phyloP scores from a whole-genome alignment of 2,329 filamentous ascomycete genomes.

The Teratosphaeria destructans region DNA sequence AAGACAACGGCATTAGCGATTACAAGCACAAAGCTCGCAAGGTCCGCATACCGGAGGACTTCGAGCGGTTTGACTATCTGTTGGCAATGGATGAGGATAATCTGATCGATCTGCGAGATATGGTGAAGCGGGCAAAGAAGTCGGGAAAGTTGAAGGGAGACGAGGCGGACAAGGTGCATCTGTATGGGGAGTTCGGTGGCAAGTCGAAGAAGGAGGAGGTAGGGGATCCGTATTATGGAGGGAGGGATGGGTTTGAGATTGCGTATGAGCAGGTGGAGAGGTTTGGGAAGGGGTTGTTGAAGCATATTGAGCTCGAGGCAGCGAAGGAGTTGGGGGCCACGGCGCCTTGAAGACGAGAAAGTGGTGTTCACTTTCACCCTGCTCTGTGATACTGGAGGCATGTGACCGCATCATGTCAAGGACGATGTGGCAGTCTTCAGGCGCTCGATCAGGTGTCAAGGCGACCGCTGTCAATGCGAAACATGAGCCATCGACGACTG shows the following conservation, averaged over 20 bases:
- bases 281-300: slow-evolving; percentile 68
- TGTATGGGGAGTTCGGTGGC: slow-evolving; percentile 76
- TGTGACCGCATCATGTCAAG: too few relatives aligned
- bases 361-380: too few relatives aligned
- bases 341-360: neutral
- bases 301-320: slow-evolving; percentile 41
- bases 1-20: slow-evolving; percentile 54
- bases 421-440: too few relatives aligned
- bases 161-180: slow-evolving; percentile 31
- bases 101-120: slow-evolving; percentile 55
- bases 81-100: slow-evolving; percentile 90
- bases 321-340: slow-evolving; percentile 2
- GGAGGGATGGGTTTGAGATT: slow-evolving; percentile 63
- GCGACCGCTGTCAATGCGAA: too few relatives aligned
- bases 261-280: slow-evolving; percentile 76
- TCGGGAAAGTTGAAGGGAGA: slow-evolving; percentile 28
- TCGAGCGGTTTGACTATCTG: slow-evolving; percentile 80
- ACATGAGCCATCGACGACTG: too few relatives aligned
- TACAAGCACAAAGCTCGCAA: slow-evolving; percentile 71
- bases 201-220: slow-evolving; percentile 54
- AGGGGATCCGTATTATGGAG: slow-evolving; percentile 89
- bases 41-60: slow-evolving; percentile 58
- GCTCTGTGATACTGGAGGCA: too few relatives aligned
- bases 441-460: too few relatives aligned
- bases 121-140: slow-evolving; percentile 44